Base-by-base conservation (phyloP, 2,329 filamentous ascomycete genomes). In the Aspergillus aculeatus region DNA sequence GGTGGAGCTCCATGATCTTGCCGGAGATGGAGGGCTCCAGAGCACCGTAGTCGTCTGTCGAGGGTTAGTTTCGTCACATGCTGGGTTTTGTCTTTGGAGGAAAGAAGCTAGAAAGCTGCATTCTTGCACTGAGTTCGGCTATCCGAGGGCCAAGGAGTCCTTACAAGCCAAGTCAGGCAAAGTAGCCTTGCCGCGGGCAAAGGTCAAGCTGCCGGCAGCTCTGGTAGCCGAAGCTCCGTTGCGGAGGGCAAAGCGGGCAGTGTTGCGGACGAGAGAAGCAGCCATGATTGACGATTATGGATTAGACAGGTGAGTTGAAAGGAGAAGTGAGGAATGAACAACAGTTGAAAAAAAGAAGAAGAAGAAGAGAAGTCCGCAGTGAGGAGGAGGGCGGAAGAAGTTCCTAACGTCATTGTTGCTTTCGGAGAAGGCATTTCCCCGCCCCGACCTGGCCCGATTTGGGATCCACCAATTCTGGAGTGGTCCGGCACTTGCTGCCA, bases 1-100 rank as follows among this genome's bases (percentile, higher is more conserved):
- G 90, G 84, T 96, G 93, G 50, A 96, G 86, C 82, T 96, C 91
- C 93, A 96, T 96, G 82, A 96, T 96, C 80, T 95, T 87, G 76
- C 90, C 89, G 52, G 89, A 93, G 81, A 96, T 84, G 74, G 84
- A 78, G 67, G 85, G 86, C 82, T 99, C 95, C 71, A 99, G 92
- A 55, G 93, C 95, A 75, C 89, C 91, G 78, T 97, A 99, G 84
- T 97, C 95, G 76, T 98, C 94, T 96, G 47, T 29, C 19, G 23
- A 50, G n/a, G 19, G 44, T 47, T 38, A 52, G 41, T 55, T 49
- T 32, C 11, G 35, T 51, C 23, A 47, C 48, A 54, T 29, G 32
- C n/a, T 44, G 38, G 16, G n/a, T 44, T 16, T 35, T 19, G 16
- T 44, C 6, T 7, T 44, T n/a, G 4, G 32, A 35, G 10, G 5